Conservation (phyloP, 805 yeast genomes). For the Candida silvicultrix region DNA sequence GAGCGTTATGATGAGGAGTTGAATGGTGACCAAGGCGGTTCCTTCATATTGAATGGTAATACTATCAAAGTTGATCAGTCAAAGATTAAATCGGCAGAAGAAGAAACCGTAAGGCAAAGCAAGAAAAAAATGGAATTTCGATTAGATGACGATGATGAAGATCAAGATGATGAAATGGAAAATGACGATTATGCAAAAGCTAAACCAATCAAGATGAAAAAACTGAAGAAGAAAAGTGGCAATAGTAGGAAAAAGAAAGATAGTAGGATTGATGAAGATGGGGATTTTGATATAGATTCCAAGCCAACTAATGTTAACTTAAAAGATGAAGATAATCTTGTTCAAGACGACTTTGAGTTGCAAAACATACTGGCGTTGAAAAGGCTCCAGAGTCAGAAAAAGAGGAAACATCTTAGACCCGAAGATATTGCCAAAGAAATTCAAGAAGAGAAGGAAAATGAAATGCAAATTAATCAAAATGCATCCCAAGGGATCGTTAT, state of each 20-base stretch:
- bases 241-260: conserved; percentile 6
- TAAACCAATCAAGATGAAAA: conserved; percentile 26
- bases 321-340: conserved; percentile 14
- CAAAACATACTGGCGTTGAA: conserved; percentile 20
- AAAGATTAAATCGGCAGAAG: not conserved
- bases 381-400: conserved; percentile 12
- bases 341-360: conserved; percentile 19
- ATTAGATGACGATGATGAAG: conserved; percentile 9
- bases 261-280: conserved; percentile 13
- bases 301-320: conserved; percentile 18
- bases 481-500: conserved; percentile 16
- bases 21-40: conserved; percentile 5
- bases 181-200: conserved; percentile 15
- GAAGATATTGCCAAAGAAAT: conserved; percentile 18
- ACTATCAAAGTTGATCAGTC: not conserved
- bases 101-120: not conserved
- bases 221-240: conserved; percentile 17
- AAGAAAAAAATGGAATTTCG: conserved; percentile 6
- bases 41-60: conserved; percentile 11
- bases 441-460: conserved; percentile 9
- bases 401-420: conserved; percentile 11
- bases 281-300: conserved; percentile 12
- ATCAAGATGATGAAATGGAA: conserved; percentile 7
- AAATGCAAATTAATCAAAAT: conserved; percentile 11
- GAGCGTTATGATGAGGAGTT: conserved; percentile 13